Conservation (phyloP, 164 flowering plant genomes). For the Vitis cinerea region DNA sequence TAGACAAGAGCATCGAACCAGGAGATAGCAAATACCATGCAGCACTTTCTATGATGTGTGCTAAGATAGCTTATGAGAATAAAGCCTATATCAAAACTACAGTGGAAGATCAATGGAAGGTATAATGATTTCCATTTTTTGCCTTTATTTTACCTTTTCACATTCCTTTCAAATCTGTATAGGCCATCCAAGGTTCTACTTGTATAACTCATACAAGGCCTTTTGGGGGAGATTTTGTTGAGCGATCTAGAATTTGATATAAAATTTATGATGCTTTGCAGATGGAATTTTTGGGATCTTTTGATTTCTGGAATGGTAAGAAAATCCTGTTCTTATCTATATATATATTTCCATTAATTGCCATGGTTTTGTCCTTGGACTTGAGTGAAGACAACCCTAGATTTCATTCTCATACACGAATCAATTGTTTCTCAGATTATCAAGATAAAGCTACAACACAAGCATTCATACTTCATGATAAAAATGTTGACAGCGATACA, state of each 20-base stretch:
- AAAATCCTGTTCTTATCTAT: not conserved
- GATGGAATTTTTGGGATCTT: slow-evolving; percentile 41
- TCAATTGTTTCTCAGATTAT: slow-evolving; percentile 26
- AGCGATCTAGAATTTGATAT: too few species aligned
- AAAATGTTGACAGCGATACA: slow-evolving; percentile 23
- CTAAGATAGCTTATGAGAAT: slow-evolving; percentile 53
- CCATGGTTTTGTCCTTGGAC: not conserved
- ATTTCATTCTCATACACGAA: too few species aligned
- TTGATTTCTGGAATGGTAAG: slow-evolving; percentile 41
- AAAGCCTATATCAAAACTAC: slow-evolving; percentile 19
- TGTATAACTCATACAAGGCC: too few species aligned
- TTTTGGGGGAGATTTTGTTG: too few species aligned
- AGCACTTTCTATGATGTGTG: slow-evolving; percentile 37
- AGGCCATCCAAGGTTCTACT: too few species aligned
- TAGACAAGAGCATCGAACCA: slow-evolving; percentile 5
- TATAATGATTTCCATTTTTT: slow-evolving; percentile 5
- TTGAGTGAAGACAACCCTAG: too few species aligned
- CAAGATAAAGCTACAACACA: slow-evolving; percentile 46
- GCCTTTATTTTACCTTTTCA: not conserved
- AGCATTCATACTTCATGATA: slow-evolving; percentile 49
- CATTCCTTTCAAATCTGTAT: too few species aligned
- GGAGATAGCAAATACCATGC: slow-evolving; percentile 9
- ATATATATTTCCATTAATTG: too few species aligned
- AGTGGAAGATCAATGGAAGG: slow-evolving; percentile 44
- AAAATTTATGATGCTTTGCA: slow-evolving; percentile 15